A percentile compares a stretch with the other conserved stretches of the same genome.
phyloP scores from a whole-genome alignment of 129 eudicot genomes.

The Deinandra increscens region DNA sequence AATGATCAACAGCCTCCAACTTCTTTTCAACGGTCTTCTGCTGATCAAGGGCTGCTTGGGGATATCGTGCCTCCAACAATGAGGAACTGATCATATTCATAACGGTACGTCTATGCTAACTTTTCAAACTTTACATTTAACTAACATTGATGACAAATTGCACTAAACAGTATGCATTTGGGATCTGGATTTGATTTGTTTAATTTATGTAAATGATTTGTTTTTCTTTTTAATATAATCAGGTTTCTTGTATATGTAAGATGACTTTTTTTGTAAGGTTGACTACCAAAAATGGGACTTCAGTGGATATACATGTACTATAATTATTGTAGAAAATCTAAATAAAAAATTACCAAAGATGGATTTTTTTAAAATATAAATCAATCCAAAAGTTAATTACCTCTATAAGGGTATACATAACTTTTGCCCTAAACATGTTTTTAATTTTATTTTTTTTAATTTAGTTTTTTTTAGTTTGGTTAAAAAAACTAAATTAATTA shows the following conservation, averaged over 20 bases:
- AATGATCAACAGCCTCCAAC: conserved; percentile 23
- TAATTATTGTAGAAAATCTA: too few relatives aligned
- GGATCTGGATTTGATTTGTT: background rate
- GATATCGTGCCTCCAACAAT: conserved; percentile 72
- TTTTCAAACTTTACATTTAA: background rate
- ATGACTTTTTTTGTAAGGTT: too few relatives aligned
- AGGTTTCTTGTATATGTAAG: background rate
- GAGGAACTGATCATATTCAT: conserved; percentile 35
- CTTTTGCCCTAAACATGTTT: background rate
- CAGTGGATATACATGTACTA: too few relatives aligned
- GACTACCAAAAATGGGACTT: too few relatives aligned
- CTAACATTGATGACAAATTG: background rate
- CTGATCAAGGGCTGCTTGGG: conserved; percentile 75
- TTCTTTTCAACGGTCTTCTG: conserved; percentile 25
- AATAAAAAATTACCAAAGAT: too few relatives aligned
- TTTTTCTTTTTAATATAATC: background rate
- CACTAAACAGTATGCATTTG: background rate
- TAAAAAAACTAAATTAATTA: too few relatives aligned
- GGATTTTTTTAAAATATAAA: too few relatives aligned
- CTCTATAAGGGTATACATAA: background rate
- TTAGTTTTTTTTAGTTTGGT: too few relatives aligned
- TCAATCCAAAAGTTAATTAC: too few relatives aligned
- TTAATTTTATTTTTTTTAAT: too few relatives aligned
- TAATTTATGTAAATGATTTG: background rate
- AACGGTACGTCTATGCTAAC: conserved; percentile 22